Base-by-base conservation (phyloP, 2,329 filamentous ascomycete species). In the Aspergillus latus region DNA sequence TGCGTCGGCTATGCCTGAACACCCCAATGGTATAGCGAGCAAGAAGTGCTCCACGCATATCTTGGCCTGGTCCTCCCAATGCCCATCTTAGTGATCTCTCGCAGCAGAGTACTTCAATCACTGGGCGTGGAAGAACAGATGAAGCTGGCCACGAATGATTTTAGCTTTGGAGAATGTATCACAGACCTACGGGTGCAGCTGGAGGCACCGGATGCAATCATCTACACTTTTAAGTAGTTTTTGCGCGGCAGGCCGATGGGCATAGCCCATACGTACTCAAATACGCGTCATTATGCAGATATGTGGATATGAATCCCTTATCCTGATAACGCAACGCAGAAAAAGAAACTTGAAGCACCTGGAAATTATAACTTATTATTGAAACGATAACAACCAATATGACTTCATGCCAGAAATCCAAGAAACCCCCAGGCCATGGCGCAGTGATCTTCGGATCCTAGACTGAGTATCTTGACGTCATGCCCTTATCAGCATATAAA, bases 1-100 rank as follows among this genome's bases (percentile, higher is more conserved):
- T 66, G 53, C 50, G 52, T 16, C 4, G 34, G 58, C 36, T 62
- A 68, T 45, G n/a, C 40, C 13, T 37, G 57, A 1, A 58, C 65
- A 9, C 49, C 64, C 3, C 66, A 66, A n/a, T 68, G 66, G 66
- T 69, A 69, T 39, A 67, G 68, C 29, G 45, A 55, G 29, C 49
- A 64, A 16, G 63, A 68, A 30, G 65, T 66, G 39, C 11, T 52
- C 2, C 34, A 62, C 16, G 58, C 52, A 13, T 43, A 57, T 2
- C 30, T 68, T 8, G 32, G 61, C 6, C 36, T 51, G 5, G 56
- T 52, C 3, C 49, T 68, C 5, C n/a, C 56, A 15, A 59, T 62
- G 48, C 65, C 63, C 6, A 57, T 62, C 26, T 49, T 67, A 28
- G 54, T 62, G 54, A 26, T 68, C 4, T 56, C 55, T 45, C 61